Evolutionary conservation across 352 stramenopile genomes (phyloP), one percentile per base, ranked within the genome.

Genomic region (Globisporangium yorkense): DNA sequence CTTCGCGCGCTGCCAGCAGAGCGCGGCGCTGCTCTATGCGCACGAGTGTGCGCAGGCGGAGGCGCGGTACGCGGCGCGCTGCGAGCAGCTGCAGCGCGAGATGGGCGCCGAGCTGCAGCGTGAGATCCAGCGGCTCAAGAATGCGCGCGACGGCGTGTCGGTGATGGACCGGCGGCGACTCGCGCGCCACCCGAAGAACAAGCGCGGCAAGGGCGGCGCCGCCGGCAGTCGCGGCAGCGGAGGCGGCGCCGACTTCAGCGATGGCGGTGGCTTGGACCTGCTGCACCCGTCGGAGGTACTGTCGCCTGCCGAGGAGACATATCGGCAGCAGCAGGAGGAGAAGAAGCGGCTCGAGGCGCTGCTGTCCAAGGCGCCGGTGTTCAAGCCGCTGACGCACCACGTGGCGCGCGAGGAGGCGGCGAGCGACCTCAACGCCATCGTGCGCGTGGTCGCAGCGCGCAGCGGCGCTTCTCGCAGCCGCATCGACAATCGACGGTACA

Each of bases 91-190:
- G 12, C 57, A 89, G 59, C 54, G 54, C 35, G 70, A 76, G 49
- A 87, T 87, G 75, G 58, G 67, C 50, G 56, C 59, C 4, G 79
- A 84, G 39, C 67, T 87, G 18, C 52, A 72, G 41, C 67, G 74
- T n/a, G 79, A 89, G 59, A 74, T 89, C 43, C 58, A 62, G 47
- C 66, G 77, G 9, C 66, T 89, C 4, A 62, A 77, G 58, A 81
- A 70, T 31, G 70, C 79, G 29, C 78, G 82, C 48, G 76, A 87
- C 37, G 79, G 74, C 20, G 79, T 89, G 29, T 84, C 76, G 15
- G 76, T 89, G 29, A 87, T 78, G 60, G 82, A 79, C 67, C 71
- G 79, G 24, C 73, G 79, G 8, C 74, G 79, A 5, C 48, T 66
- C 27, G 65, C 57, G 24, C 66, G 63, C 48, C 41, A 47, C 16